Percentiles rank a stretch among this genome's conserved stretches.
Evolutionary conservation across 139 green algal species (phyloP).

Genomic region (Spirogloea muscicola): DNA sequence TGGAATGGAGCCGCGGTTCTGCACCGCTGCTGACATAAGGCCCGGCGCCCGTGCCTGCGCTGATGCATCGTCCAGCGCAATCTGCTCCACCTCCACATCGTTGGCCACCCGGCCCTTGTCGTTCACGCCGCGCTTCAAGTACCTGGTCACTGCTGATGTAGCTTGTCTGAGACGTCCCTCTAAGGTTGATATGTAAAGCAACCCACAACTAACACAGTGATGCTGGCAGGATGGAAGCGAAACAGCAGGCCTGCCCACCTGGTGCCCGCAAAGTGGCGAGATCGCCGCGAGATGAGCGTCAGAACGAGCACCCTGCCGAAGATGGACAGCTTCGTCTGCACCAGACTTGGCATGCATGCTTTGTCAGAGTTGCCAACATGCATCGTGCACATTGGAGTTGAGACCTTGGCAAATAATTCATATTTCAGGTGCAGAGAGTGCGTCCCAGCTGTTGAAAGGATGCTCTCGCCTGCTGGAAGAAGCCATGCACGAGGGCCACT

Average conservation of each 20-base stretch:
- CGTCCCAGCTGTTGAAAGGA: neutral
- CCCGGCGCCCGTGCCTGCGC: neutral
- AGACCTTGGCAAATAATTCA: too few species aligned
- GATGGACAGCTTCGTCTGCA: too few species aligned
- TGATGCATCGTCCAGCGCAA: slow-evolving; percentile 43
- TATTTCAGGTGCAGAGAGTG: too few species aligned
- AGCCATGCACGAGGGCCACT: slow-evolving; percentile 86
- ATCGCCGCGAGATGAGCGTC: slow-evolving; percentile 83
- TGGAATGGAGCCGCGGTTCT: slow-evolving; percentile 64
- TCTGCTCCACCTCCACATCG: slow-evolving; percentile 90
- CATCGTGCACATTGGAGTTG: too few species aligned
- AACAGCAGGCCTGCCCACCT: too few species aligned
- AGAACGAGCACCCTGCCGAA: slow-evolving; percentile 74
- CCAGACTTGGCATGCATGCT: too few species aligned
- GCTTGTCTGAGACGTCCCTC: too few species aligned
- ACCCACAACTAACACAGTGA: too few species aligned
- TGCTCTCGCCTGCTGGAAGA: slow-evolving; percentile 74
- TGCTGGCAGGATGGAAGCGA: too few species aligned
- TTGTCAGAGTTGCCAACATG: too few species aligned
- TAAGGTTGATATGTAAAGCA: too few species aligned
- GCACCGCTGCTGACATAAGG: slow-evolving; percentile 38
- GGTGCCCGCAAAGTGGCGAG: slow-evolving; percentile 89
- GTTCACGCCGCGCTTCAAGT: slow-evolving; percentile 87
- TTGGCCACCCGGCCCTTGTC: slow-evolving; percentile 84
- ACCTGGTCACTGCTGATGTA: slow-evolving; percentile 79